These are phyloP conservation scores for Phytophthora ramorum DNA, from an alignment of 352 stramenopile genomes.

Conservation along the genomic window DNA sequence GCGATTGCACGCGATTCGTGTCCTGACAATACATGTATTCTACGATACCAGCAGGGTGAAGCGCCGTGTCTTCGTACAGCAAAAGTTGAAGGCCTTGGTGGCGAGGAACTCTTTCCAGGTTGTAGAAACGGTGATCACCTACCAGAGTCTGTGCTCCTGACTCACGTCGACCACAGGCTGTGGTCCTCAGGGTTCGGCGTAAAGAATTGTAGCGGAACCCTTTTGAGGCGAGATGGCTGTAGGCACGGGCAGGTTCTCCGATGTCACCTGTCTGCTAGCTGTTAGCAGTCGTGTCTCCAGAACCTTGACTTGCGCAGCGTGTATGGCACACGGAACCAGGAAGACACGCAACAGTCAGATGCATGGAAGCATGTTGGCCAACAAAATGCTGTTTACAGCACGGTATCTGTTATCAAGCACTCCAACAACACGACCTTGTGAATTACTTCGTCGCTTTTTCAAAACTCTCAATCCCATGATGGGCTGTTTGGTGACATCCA, in stretches of 20 bases:
- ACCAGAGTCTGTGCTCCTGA: not conserved
- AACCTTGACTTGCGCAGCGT: not conserved
- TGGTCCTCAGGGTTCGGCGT: not conserved
- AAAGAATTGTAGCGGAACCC: not conserved
- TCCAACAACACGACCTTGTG: slow-evolving; percentile 4
- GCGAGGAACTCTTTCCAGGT: slow-evolving; percentile 1
- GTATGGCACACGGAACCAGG: not conserved
- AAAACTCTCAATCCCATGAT: slow-evolving; percentile 9
- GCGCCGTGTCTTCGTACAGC: not conserved
- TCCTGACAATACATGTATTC: not conserved
- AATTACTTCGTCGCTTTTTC: not conserved
- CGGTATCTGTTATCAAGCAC: too few species aligned
- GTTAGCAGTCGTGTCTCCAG: slow-evolving; percentile 10
- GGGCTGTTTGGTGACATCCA: too few species aligned
- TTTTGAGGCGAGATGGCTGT: not conserved
- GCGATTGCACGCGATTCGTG: not conserved
- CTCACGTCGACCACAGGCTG: not conserved
- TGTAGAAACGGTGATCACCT: slow-evolving; percentile 1
- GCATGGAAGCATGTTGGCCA: too few species aligned
- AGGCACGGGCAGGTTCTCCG: slow-evolving; percentile 11
- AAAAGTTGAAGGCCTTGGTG: slow-evolving; percentile 12
- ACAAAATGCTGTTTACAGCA: not conserved
- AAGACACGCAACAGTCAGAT: too few species aligned
- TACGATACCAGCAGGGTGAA: slow-evolving; percentile 7
- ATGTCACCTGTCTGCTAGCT: slow-evolving; percentile 11